Evolutionary conservation across 1,284 basidiomycete species (phyloP), one percentile per base, ranked within the genome.

Genomic region (Sporisorium exsertum): DNA sequence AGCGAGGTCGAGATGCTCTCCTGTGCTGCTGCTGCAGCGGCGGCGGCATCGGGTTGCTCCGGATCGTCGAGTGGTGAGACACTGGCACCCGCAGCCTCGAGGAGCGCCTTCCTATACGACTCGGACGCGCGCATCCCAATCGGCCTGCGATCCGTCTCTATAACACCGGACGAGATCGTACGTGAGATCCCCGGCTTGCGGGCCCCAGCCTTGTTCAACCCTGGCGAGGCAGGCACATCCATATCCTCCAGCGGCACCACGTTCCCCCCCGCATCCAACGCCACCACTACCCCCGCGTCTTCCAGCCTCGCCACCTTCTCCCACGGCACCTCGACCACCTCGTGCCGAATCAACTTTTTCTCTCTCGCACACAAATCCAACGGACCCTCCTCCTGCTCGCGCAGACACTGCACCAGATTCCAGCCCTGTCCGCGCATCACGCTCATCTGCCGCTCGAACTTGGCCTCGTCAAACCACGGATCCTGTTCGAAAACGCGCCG

Each of bases 361-460:
- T 72, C 79, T 0, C 80, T 59, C 7, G 83, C 79, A 53, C 84
- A 85, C 27, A 85, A 67, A 59, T 85, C 82, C 22, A 85, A 72
- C 2, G 84, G 84, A 3, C 84, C 77, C 87, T 92, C 87, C 76
- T 93, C 92, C 16, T 87, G 82, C 80, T 92, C 91, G 76, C 89
- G 90, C 51, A 97, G 86, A 9, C 92, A 92, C 83, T 95, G 92
- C 1, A 95, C 89, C 35, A 96, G 91, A 78, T 94, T 95, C 89
- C 91, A 94, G 5, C 93, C 94, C 84, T 97, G 94, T 3, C 94
- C 94, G 85, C 95, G 94, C 74, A 96, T 91, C 8, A 96, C 92
- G 40, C 92, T 92, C 77, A 96, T 87, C 89, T 96, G 94, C 76
- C 92, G 88, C 90, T 93, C 72, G 71, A 87, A 87, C 58, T 84